phyloP scores from a whole-genome alignment of 2,329 filamentous ascomycete species.

The Diaporthe vexans region DNA sequence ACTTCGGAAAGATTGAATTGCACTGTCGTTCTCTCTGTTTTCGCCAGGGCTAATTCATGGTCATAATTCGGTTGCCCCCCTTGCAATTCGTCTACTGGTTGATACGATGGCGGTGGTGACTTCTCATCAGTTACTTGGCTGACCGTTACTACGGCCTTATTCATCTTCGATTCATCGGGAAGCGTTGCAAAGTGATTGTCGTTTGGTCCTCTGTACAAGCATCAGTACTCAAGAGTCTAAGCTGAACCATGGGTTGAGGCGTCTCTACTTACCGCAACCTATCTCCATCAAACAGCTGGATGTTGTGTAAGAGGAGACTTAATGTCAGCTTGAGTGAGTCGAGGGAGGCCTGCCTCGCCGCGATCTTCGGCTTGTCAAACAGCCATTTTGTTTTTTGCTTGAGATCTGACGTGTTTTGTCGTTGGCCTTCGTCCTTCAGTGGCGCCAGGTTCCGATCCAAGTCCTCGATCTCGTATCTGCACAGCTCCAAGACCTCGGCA shows the following conservation, averaged over 20 bases:
- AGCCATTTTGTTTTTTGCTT: neutral
- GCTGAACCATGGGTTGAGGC: neutral
- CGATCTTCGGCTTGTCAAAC: conserved; percentile 9
- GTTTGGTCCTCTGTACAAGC: neutral
- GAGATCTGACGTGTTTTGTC: neutral
- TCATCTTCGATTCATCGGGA: neutral
- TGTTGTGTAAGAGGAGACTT: neutral
- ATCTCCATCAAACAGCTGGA: neutral
- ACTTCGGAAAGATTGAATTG: neutral
- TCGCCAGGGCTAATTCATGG: neutral
- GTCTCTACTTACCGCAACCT: neutral
- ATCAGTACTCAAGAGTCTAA: neutral
- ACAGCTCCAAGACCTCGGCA: conserved; percentile 1
- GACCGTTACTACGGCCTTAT: neutral
- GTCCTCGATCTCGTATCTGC: conserved; percentile 11
- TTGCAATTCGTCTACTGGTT: neutral
- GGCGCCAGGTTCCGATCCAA: conserved; percentile 5
- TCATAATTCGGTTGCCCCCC: accelerated
- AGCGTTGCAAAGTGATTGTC: neutral
- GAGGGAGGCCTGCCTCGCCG: neutral
- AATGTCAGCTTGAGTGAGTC: conserved; percentile 11
- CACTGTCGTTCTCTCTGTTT: neutral
- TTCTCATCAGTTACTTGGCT: neutral
- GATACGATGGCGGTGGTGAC: neutral
- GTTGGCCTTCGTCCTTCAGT: neutral